Evolutionary conservation across 805 yeast genomes (phyloP).

Genomic region (Jamesozyma spencerorum): DNA sequence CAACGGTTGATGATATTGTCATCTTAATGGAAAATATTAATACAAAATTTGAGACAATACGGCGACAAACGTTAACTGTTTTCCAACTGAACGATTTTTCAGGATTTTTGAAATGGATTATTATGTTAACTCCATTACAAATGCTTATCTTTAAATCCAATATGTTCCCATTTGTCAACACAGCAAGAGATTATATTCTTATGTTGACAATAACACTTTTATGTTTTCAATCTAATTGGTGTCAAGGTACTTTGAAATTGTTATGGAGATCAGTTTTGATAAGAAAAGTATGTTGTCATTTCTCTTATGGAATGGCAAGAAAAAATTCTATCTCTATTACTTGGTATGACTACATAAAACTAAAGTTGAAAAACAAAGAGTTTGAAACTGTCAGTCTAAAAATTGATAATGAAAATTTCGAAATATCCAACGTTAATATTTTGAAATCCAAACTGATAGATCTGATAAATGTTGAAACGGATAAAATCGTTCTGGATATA

Average conservation of each 20-base stretch:
- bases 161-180: constrained; percentile 1
- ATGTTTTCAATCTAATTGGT: constrained; percentile 22
- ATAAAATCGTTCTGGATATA: neutral
- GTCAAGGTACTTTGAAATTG: constrained; percentile 21
- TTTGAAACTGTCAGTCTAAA: neutral
- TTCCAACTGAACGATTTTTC: neutral
- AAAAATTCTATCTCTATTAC: too few relatives aligned
- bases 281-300: constrained; percentile 12
- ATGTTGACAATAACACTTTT: constrained; percentile 5
- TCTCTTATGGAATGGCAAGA: too few relatives aligned
- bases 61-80: constrained; percentile 10
- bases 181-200: constrained; percentile 10
- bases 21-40: constrained; percentile 18
- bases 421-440: neutral
- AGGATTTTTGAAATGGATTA: constrained; percentile 1
- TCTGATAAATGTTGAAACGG: too few relatives aligned
- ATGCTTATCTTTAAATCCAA: constrained; percentile 9
- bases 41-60: constrained; percentile 19
- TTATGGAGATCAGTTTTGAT: constrained; percentile 21
- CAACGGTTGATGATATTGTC: constrained; percentile 28
- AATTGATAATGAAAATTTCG: neutral
- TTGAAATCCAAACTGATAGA: neutral
- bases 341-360: too few relatives aligned
- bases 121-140: constrained; percentile 18
- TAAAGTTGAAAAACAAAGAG: too few relatives aligned